phyloP scores from a whole-genome alignment of 176 grass and related monocot species.

The Dactylis glomerata region DNA sequence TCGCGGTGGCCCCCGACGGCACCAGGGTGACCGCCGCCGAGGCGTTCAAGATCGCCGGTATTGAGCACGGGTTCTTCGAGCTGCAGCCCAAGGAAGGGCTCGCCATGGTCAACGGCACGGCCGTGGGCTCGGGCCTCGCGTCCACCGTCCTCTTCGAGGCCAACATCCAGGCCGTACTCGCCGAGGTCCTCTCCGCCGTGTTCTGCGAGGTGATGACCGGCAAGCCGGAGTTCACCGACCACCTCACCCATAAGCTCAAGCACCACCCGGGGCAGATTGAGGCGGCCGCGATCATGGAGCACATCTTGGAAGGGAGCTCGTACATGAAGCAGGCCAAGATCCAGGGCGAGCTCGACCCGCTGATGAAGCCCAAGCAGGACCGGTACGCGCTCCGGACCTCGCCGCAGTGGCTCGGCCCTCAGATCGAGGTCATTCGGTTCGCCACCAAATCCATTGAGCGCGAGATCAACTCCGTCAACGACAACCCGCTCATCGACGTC shows the following conservation, averaged over 20 bases:
- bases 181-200: constrained; percentile 73
- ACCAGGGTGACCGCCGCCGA: constrained; percentile 52
- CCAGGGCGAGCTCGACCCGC: constrained; percentile 70
- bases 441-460: constrained; percentile 94
- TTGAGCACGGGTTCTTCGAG: constrained; percentile 73
- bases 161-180: constrained; percentile 59
- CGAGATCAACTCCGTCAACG: constrained; percentile 99
- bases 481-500: constrained; percentile 93
- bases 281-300: constrained; percentile 91
- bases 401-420: constrained; percentile 91
- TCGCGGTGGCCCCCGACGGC: constrained; percentile 58
- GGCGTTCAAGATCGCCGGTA: constrained; percentile 77
- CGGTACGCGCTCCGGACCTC: constrained; percentile 89
- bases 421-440: constrained; percentile 85
- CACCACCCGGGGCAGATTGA: constrained; percentile 95
- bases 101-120: constrained; percentile 90
- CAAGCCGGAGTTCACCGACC: constrained; percentile 89
- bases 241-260: constrained; percentile 93
- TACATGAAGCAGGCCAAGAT: constrained; percentile 88
- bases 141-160: constrained; percentile 82
- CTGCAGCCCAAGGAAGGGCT: constrained; percentile 95
- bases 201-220: constrained; percentile 95
- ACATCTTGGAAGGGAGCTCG: constrained; percentile 80
- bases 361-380: constrained; percentile 97
- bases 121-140: constrained; percentile 78